Conservation (phyloP, 768 basidiomycete genomes). For the Cytidiella melzeri region DNA sequence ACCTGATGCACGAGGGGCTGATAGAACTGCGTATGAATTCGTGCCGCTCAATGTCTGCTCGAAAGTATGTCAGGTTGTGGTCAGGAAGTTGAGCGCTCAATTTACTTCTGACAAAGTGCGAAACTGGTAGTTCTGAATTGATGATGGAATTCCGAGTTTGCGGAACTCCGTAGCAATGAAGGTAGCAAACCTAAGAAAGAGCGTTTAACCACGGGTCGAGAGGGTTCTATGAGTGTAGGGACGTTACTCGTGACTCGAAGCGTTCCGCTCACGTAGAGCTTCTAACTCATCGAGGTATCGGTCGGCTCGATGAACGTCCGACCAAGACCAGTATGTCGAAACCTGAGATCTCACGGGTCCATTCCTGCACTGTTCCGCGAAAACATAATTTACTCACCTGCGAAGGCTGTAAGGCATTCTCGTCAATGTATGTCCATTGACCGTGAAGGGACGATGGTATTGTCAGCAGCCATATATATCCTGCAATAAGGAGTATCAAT, state of each 20-base stretch:
- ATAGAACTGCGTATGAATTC: conserved; percentile 78
- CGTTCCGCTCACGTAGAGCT: conserved; percentile 51
- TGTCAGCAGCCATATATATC: conserved; percentile 79
- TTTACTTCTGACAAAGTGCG: conserved; percentile 45
- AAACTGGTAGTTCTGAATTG: conserved; percentile 65
- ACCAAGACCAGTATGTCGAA: conserved; percentile 89
- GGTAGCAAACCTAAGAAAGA: conserved; percentile 49
- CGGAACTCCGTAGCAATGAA: conserved; percentile 60
- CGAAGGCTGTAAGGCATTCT: conserved; percentile 91
- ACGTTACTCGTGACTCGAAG: conserved; percentile 66
- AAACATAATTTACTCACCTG: conserved; percentile 50
- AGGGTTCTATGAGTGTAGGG: conserved; percentile 2
- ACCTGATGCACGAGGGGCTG: conserved; percentile 87
- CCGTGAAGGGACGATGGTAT: conserved; percentile 65
- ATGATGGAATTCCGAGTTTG: conserved; percentile 67
- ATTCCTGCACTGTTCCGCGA: background rate
- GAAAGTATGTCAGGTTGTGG: conserved; percentile 2
- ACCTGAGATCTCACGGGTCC: too few species aligned
- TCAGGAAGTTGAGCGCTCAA: conserved; percentile 5
- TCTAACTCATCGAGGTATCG: conserved; percentile 69
- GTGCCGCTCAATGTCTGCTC: conserved; percentile 52
- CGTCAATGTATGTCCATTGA: conserved; percentile 78
- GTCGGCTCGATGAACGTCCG: conserved; percentile 84
- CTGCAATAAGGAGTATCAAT: conserved; percentile 48
- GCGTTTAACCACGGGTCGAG: conserved; percentile 4